A percentile compares a stretch with the other conserved stretches of the same genome.
These are phyloP conservation scores for Leccinum glutinopallens DNA, from an alignment of 1,284 basidiomycete genomes.

Conservation along the genomic window DNA sequence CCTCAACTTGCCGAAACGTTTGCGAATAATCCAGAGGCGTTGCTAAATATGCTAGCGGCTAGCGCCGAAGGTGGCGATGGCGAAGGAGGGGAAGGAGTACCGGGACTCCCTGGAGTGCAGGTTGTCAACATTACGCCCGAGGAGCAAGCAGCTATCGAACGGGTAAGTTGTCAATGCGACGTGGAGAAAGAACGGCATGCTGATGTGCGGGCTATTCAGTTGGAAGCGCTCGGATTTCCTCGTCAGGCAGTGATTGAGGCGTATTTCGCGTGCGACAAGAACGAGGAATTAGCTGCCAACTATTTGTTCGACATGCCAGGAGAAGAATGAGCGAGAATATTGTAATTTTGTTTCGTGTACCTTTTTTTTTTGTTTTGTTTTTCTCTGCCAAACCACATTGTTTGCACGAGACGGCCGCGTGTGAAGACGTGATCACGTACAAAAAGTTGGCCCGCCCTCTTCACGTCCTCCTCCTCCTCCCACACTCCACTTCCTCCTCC, in stretches of 20 bases:
- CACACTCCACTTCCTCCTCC: constrained; percentile 16
- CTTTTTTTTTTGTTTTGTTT: background rate
- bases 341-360: background rate
- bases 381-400: constrained; percentile 27
- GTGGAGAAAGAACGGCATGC: constrained; percentile 6
- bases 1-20: constrained; percentile 73
- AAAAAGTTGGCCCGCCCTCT: constrained; percentile 28
- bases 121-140: constrained; percentile 81
- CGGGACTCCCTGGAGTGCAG: constrained; percentile 38
- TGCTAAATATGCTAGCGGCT: constrained; percentile 61
- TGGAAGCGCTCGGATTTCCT: constrained; percentile 86
- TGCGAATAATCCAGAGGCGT: constrained; percentile 68
- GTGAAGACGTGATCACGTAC: constrained; percentile 39
- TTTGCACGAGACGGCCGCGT: constrained; percentile 33
- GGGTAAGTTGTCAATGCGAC: constrained; percentile 54
- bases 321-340: background rate
- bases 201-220: constrained; percentile 41
- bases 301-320: constrained; percentile 69
- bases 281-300: constrained; percentile 93
- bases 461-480: constrained; percentile 24
- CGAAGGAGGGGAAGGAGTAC: constrained; percentile 10
- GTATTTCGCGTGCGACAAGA: constrained; percentile 91
- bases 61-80: constrained; percentile 49
- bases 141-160: constrained; percentile 83
- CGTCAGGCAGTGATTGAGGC: constrained; percentile 80